Conservation (phyloP, 2,329 filamentous ascomycete genomes). For the Phyllosticta capitalensis region DNA sequence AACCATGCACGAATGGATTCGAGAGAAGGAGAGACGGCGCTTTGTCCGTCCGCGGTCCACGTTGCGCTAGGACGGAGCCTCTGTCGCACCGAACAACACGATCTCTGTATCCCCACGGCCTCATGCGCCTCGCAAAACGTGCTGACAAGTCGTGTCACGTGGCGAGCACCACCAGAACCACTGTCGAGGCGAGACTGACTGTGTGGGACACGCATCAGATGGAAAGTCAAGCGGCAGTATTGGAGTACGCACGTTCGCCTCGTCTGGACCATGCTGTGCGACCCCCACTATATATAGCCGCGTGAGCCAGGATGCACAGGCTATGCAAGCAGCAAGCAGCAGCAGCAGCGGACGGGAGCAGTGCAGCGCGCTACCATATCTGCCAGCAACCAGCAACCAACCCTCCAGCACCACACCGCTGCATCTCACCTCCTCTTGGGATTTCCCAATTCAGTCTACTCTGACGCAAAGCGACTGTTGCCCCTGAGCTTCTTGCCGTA, state of each 20-base stretch:
- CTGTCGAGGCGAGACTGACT: not conserved
- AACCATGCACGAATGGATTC: not conserved
- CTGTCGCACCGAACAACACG: slow-evolving; percentile 5
- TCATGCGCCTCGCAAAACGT: slow-evolving; percentile 6
- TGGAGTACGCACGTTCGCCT: slow-evolving; percentile 4
- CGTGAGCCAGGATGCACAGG: not conserved
- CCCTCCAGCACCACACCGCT: not conserved
- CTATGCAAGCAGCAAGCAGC: slow-evolving; percentile 5
- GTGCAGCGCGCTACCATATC: not conserved
- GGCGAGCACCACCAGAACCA: not conserved
- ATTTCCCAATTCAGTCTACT: slow-evolving; percentile 15
- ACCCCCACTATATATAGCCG: slow-evolving; percentile 12
- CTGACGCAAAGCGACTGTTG: slow-evolving; percentile 38
- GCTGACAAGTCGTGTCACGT: slow-evolving; percentile 9
- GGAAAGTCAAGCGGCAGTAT: slow-evolving; percentile 1
- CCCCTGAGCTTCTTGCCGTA: slow-evolving; percentile 41
- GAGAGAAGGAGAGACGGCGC: not conserved
- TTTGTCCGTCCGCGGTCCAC: not conserved
- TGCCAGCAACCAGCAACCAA: not conserved
- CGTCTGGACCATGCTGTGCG: slow-evolving; percentile 8
- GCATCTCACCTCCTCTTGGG: slow-evolving; percentile 1
- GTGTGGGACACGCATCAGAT: not conserved
- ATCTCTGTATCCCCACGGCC: slow-evolving; percentile 3
- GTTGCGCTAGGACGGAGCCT: not conserved
- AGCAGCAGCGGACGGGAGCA: not conserved